Conservation (phyloP, 352 stramenopile species). For the Phytophthora fragariae region DNA sequence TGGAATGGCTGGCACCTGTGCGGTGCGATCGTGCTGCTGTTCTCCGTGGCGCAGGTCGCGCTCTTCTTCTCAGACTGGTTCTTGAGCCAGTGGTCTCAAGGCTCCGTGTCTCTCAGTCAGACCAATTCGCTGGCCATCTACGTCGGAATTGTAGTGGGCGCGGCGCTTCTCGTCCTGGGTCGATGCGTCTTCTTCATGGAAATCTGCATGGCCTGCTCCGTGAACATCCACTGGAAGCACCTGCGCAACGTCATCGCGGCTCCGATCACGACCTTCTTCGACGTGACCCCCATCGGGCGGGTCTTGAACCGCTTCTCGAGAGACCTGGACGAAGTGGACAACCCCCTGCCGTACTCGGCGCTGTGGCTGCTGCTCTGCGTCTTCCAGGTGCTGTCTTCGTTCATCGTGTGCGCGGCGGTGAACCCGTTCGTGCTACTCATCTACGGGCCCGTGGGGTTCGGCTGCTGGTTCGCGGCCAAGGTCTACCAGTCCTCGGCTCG, state of each 20-base stretch:
- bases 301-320: constrained; percentile 76
- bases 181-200: constrained; percentile 51
- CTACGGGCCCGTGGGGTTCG: constrained; percentile 44
- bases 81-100: constrained; percentile 48
- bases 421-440: constrained; percentile 57
- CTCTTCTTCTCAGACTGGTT: constrained; percentile 58
- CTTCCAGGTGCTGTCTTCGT: constrained; percentile 36
- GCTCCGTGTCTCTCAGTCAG: constrained; percentile 33
- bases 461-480: constrained; percentile 48
- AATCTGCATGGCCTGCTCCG: constrained; percentile 49
- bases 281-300: constrained; percentile 68
- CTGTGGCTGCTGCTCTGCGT: constrained; percentile 51
- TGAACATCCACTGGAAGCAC: constrained; percentile 44
- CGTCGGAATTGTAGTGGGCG: constrained; percentile 37
- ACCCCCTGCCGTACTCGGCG: constrained; percentile 53
- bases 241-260: constrained; percentile 54
- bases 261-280: constrained; percentile 68
- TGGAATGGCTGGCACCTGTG: constrained; percentile 36
- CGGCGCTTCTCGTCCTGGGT: constrained; percentile 34
- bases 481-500: constrained; percentile 82
- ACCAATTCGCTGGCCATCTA: constrained; percentile 42
- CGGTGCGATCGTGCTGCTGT: constrained; percentile 32
- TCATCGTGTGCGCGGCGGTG: constrained; percentile 49
- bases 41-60: constrained; percentile 40
- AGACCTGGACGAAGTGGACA: constrained; percentile 71